phyloP scores from a whole-genome alignment of 352 stramenopile genomes.

The Pythium monospermum region DNA sequence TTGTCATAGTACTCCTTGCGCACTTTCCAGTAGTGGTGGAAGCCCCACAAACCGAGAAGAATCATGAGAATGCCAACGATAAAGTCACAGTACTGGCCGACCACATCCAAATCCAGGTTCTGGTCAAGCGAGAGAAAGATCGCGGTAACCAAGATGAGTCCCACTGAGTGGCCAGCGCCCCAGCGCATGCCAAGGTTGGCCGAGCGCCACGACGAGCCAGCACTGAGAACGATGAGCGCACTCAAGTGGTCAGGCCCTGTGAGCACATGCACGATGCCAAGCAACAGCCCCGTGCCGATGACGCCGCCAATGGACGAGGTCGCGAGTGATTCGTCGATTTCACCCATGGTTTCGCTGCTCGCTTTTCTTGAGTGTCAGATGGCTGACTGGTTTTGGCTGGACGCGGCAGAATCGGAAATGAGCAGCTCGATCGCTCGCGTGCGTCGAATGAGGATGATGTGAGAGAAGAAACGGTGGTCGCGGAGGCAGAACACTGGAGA shows the following conservation, averaged over 20 bases:
- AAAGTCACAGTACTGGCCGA: constrained; percentile 50
- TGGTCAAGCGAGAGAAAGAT: constrained; percentile 52
- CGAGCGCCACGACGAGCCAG: constrained; percentile 60
- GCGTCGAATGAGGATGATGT: too few relatives aligned
- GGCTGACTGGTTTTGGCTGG: too few relatives aligned
- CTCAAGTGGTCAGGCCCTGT: constrained; percentile 84
- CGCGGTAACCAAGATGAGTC: constrained; percentile 63
- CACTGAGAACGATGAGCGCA: constrained; percentile 78
- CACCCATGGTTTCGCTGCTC: constrained; percentile 27
- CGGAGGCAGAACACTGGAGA: too few relatives aligned
- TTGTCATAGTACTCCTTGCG: constrained; percentile 32
- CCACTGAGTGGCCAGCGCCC: constrained; percentile 76
- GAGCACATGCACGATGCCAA: constrained; percentile 54
- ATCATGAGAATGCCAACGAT: constrained; percentile 63
- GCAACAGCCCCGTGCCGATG: constrained; percentile 45
- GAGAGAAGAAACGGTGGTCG: too few relatives aligned
- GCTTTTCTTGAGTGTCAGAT: too few relatives aligned
- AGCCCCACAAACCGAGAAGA: constrained; percentile 31
- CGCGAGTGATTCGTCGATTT: constrained; percentile 30
- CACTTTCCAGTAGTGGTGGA: constrained; percentile 36
- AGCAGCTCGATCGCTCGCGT: too few relatives aligned
- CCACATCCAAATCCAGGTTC: constrained; percentile 31
- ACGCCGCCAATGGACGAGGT: constrained; percentile 29
- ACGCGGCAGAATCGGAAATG: too few relatives aligned
- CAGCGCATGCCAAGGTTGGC: constrained; percentile 82